phyloP scores from a whole-genome alignment of 148 eudicot species.

The Diospyros kaki region DNA sequence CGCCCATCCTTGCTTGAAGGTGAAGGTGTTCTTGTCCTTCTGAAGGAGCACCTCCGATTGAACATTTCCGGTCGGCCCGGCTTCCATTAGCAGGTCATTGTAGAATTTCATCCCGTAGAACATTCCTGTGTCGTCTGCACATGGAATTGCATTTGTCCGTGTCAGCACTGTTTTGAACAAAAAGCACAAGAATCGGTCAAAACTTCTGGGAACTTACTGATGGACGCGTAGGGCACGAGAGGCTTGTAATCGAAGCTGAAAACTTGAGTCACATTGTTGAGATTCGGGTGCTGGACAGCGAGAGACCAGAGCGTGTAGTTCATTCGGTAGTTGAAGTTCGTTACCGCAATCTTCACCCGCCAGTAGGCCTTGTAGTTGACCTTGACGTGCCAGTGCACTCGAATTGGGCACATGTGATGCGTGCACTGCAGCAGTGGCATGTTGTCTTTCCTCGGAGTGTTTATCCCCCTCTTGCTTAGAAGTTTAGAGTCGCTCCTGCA shows the following conservation, averaged over 20 bases:
- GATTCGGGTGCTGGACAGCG: conserved; percentile 81
- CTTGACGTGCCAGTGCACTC: conserved; percentile 95
- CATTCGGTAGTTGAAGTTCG: conserved; percentile 77
- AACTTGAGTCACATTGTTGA: conserved; percentile 84
- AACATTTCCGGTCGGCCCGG: conserved; percentile 66
- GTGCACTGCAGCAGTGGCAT: conserved; percentile 75
- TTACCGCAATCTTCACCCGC: conserved; percentile 77
- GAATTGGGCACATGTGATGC: conserved; percentile 86
- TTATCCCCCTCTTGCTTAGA: conserved; percentile 43
- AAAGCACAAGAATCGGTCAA: background rate
- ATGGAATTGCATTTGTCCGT: conserved; percentile 6
- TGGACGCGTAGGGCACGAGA: conserved; percentile 55
- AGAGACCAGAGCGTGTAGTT: conserved; percentile 84
- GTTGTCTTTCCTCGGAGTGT: conserved; percentile 62
- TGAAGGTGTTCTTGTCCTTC: conserved; percentile 65
- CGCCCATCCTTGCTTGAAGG: conserved; percentile 77
- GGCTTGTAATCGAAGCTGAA: conserved; percentile 96
- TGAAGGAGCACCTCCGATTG: conserved; percentile 75
- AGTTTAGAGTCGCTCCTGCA: conserved; percentile 71
- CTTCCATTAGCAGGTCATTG: conserved; percentile 76
- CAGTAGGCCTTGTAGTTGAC: conserved; percentile 81
- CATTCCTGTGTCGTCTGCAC: conserved; percentile 89
- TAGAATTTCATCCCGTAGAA: conserved; percentile 76
- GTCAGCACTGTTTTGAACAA: background rate
- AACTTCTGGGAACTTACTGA: conserved; percentile 50